phyloP scores from a whole-genome alignment of 1,284 basidiomycete species.

The Fomitopsis pinicola region DNA sequence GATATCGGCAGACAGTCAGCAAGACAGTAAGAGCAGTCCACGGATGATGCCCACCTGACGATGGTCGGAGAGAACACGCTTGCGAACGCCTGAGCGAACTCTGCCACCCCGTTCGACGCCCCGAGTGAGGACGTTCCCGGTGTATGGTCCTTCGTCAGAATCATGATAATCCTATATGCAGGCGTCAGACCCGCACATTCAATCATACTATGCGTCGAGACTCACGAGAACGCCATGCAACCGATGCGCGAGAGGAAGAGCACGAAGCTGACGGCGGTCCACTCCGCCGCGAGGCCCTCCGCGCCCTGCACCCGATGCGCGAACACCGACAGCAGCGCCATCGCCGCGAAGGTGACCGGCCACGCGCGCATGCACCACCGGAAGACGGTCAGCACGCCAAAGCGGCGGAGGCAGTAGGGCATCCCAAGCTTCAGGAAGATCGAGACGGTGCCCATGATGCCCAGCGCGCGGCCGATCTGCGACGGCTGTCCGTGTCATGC shows the following conservation, averaged over 20 bases:
- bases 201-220: not conserved
- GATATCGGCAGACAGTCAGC: not conserved
- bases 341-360: slow-evolving; percentile 30
- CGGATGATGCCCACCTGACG: slow-evolving; percentile 20
- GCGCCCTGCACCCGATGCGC: slow-evolving; percentile 15
- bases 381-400: slow-evolving; percentile 29
- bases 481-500: slow-evolving; percentile 35
- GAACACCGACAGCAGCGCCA: slow-evolving; percentile 29
- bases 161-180: slow-evolving; percentile 48
- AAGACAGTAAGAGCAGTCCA: too few relatives aligned
- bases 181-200: not conserved
- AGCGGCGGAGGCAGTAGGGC: slow-evolving; percentile 30
- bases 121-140: slow-evolving; percentile 53
- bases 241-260: slow-evolving; percentile 31
- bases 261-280: slow-evolving; percentile 29
- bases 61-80: slow-evolving; percentile 53
- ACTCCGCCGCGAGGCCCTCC: slow-evolving; percentile 23
- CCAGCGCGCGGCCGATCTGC: slow-evolving; percentile 59
- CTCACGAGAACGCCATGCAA: slow-evolving; percentile 35
- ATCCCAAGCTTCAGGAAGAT: slow-evolving; percentile 34
- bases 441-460: slow-evolving; percentile 34
- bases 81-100: slow-evolving; percentile 52
- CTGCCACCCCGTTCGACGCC: slow-evolving; percentile 59
- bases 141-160: slow-evolving; percentile 51
- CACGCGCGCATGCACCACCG: slow-evolving; percentile 30